Percentiles rank a stretch among this genome's conserved stretches.
Evolutionary conservation across 768 basidiomycete genomes (phyloP).

Genomic region (Trametopsis cervina): DNA sequence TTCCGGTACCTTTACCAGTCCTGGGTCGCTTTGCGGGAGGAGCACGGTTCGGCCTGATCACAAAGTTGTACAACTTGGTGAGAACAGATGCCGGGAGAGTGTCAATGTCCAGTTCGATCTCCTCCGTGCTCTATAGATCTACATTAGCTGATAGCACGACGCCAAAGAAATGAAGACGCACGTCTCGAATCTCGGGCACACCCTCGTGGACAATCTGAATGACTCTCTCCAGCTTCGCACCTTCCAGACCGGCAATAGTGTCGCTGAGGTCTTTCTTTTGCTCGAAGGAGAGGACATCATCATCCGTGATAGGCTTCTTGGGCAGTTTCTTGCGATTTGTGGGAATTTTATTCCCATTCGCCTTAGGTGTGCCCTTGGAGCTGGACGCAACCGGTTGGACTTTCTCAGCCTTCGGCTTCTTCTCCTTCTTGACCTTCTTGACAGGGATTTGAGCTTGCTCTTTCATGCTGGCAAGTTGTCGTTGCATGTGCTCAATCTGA

Average conservation of each 20-base stretch:
- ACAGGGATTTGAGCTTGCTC: conserved; percentile 20
- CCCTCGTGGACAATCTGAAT: conserved; percentile 94
- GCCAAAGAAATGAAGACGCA: conserved; percentile 37
- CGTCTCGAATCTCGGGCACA: conserved; percentile 89
- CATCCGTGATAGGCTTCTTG: conserved; percentile 63
- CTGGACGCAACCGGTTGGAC: conserved; percentile 50
- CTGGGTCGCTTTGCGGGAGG: conserved; percentile 50
- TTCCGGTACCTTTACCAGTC: conserved; percentile 74
- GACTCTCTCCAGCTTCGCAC: conserved; percentile 76
- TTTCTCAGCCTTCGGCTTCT: conserved; percentile 56
- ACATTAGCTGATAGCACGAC: conserved; percentile 10
- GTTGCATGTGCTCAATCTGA: conserved; percentile 73
- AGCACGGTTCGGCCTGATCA: conserved; percentile 71
- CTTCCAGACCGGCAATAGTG: conserved; percentile 83
- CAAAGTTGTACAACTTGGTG: conserved; percentile 92
- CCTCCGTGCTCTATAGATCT: conserved; percentile 76
- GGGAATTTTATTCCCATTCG: conserved; percentile 37
- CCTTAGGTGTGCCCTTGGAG: conserved; percentile 41
- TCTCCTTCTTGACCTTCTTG: conserved; percentile 61
- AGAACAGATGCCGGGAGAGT: conserved; percentile 79
- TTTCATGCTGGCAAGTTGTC: conserved; percentile 60
- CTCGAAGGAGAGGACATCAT: conserved; percentile 84
- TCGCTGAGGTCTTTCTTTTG: conserved; percentile 99
- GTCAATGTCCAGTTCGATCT: conserved; percentile 99
- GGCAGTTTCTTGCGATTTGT: conserved; percentile 41